phyloP scores from a whole-genome alignment of 2,329 filamentous ascomycete species.

The Colletotrichum theobromicola region DNA sequence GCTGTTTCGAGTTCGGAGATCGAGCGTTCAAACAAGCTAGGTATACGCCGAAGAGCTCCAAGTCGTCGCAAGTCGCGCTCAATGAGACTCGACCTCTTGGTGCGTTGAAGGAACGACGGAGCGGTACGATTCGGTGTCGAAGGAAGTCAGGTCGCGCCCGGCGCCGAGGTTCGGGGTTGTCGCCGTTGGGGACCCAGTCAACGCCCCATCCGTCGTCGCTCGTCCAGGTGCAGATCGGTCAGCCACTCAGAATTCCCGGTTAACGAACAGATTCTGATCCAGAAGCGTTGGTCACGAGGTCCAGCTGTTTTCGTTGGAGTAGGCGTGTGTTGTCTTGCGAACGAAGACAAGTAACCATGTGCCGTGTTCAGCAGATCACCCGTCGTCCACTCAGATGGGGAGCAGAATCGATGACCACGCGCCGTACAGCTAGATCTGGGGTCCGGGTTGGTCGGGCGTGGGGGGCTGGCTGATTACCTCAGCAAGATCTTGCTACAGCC shows the following conservation, averaged over 20 bases:
- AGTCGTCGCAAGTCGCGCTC: neutral
- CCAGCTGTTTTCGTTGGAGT: neutral
- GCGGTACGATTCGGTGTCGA: neutral
- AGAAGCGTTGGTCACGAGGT: neutral
- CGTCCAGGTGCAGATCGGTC: neutral
- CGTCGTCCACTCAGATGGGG: slow-evolving; percentile 14
- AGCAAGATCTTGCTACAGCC: neutral
- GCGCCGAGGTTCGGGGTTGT: neutral
- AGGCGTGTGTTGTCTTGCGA: neutral
- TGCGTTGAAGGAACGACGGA: neutral
- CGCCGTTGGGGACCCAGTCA: neutral
- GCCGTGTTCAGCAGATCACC: slow-evolving; percentile 8
- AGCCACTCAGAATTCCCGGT: neutral
- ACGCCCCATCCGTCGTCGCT: neutral
- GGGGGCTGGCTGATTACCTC: neutral
- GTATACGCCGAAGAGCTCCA: neutral
- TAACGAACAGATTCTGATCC: neutral
- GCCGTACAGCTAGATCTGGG: slow-evolving; percentile 9
- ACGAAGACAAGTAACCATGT: slow-evolving; percentile 17
- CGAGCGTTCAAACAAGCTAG: neutral
- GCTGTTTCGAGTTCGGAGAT: neutral
- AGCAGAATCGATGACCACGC: slow-evolving; percentile 14
- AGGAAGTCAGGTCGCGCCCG: neutral
- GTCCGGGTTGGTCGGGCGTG: neutral
- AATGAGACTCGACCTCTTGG: neutral